Evolutionary conservation across 805 yeast species (phyloP).

Genomic region (Phaffomyces opuntiae): DNA sequence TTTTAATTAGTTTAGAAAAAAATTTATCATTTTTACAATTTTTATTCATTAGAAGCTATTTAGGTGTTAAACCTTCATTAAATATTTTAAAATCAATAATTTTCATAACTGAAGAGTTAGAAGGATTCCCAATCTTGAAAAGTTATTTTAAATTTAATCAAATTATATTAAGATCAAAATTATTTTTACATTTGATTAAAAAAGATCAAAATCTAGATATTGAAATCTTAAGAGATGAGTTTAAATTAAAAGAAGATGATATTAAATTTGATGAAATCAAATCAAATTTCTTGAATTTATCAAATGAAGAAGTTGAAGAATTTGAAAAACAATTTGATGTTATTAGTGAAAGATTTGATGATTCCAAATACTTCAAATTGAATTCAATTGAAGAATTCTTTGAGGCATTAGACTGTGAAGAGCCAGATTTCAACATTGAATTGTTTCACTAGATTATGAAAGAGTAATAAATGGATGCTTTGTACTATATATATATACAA

Average conservation of each 20-base stretch:
- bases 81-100: conserved; percentile 11
- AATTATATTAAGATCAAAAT: conserved; percentile 7
- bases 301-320: conserved; percentile 4
- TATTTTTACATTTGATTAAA: conserved; percentile 11
- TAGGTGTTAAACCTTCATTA: conserved; percentile 2
- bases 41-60: conserved; percentile 9
- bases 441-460: conserved; percentile 6
- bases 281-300: conserved; percentile 2
- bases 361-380: conserved; percentile 6
- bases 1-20: conserved; percentile 13
- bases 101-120: conserved; percentile 15
- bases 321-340: conserved; percentile 10
- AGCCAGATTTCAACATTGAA: conserved; percentile 11
- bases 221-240: conserved; percentile 6
- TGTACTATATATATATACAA: not conserved
- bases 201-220: conserved; percentile 10
- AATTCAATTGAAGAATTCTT: conserved; percentile 10
- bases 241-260: conserved; percentile 1
- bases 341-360: conserved; percentile 13
- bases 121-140: conserved; percentile 11
- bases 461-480: not conserved
- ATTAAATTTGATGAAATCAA: conserved; percentile 10
- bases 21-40: conserved; percentile 3
- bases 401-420: conserved; percentile 11
- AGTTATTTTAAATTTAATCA: conserved; percentile 18